Conservation (phyloP, 352 stramenopile genomes). For the Saprolegnia diclina region DNA sequence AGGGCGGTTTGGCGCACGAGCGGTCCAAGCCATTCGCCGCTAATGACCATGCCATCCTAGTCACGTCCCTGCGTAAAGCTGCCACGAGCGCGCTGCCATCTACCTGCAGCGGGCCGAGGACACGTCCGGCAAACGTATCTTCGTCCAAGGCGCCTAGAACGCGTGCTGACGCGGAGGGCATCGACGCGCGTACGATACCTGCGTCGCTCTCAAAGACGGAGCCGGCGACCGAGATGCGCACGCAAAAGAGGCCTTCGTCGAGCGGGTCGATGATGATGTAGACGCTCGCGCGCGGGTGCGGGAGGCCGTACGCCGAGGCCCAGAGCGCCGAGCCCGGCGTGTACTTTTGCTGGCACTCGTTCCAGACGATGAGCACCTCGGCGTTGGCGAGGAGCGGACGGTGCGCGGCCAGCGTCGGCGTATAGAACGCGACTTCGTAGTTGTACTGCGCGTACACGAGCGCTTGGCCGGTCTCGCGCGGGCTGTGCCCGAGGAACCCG, state of each 20-base stretch:
- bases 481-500: slow-evolving; percentile 44
- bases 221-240: slow-evolving; percentile 72
- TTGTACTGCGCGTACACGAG: slow-evolving; percentile 77
- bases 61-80: too few relatives aligned
- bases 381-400: slow-evolving; percentile 45
- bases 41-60: slow-evolving; percentile 72
- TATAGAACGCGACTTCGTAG: slow-evolving; percentile 74
- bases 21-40: slow-evolving; percentile 69
- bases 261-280: slow-evolving; percentile 79
- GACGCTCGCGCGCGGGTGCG: slow-evolving; percentile 67
- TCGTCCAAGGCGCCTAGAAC: slow-evolving; percentile 75
- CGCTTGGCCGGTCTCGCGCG: slow-evolving; percentile 41
- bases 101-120: slow-evolving; percentile 68
- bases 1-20: slow-evolving; percentile 79
- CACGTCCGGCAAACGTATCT: slow-evolving; percentile 73
- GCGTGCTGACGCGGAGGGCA: not conserved
- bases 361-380: slow-evolving; percentile 83
- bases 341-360: slow-evolving; percentile 82
- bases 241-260: slow-evolving; percentile 78
- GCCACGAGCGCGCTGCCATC: too few relatives aligned
- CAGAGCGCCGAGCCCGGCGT: slow-evolving; percentile 67
- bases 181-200: not conserved
- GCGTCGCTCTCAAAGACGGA: slow-evolving; percentile 61
- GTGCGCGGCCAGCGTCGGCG: slow-evolving; percentile 55
- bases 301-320: slow-evolving; percentile 68